Evolutionary conservation across 2,329 filamentous ascomycete species (phyloP).

Genomic region (Botrytis fragariae): DNA sequence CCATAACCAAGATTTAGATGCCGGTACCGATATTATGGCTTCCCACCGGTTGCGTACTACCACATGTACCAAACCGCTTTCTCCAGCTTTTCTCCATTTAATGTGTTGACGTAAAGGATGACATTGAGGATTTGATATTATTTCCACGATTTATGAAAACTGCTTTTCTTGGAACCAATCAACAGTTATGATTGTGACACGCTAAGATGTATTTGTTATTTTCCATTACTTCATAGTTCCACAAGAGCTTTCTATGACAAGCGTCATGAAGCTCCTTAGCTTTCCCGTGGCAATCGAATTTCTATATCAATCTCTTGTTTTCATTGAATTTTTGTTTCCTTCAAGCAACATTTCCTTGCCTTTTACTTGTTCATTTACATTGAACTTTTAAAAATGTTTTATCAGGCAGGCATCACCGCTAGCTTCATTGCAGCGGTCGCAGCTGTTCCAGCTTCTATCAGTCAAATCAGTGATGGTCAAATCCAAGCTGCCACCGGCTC

Average conservation of each 20-base stretch:
- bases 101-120: conserved; percentile 4
- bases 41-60: background rate
- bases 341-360: background rate
- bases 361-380: background rate
- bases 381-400: conserved; percentile 12
- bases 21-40: background rate
- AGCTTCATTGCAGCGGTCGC: conserved; percentile 1
- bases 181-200: background rate
- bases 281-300: background rate
- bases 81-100: background rate
- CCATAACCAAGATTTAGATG: conserved; percentile 3
- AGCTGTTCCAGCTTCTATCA: background rate
- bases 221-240: conserved; percentile 19
- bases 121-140: background rate
- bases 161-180: background rate
- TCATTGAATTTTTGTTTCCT: background rate
- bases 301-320: conserved; percentile 10
- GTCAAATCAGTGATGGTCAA: background rate
- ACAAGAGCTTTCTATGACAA: background rate
- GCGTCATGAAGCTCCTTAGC: conserved; percentile 10
- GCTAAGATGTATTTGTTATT: background rate
- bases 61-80: background rate
- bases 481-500: background rate
- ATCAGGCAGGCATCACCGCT: conserved; percentile 8
- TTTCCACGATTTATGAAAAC: background rate